These are phyloP conservation scores for Emergomyces africanus DNA, from an alignment of 2,329 filamentous ascomycete species.

Conservation along the genomic window DNA sequence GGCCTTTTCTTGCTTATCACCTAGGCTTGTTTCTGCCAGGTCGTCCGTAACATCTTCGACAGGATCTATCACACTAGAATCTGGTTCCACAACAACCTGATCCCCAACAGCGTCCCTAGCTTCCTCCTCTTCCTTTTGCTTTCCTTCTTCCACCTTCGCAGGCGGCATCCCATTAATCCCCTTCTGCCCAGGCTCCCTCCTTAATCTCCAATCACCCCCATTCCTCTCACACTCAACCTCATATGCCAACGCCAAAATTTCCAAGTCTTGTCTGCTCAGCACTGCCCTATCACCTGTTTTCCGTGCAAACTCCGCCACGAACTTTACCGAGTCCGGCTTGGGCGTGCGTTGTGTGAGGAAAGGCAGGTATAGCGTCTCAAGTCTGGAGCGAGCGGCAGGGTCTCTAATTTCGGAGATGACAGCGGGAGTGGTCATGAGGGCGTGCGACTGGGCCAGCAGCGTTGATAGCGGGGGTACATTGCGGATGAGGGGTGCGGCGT, in stretches of 20 bases:
- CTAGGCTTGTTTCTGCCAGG: slow-evolving; percentile 17
- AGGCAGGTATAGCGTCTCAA: slow-evolving; percentile 73
- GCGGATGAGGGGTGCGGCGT: slow-evolving; percentile 86
- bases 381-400: slow-evolving; percentile 61
- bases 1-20: slow-evolving; percentile 12
- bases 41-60: slow-evolving; percentile 20
- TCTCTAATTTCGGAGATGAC: slow-evolving; percentile 84
- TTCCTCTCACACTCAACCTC: slow-evolving; percentile 90
- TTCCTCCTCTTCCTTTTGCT: slow-evolving; percentile 12
- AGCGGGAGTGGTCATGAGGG: slow-evolving; percentile 69
- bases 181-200: slow-evolving; percentile 69
- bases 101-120: not conserved
- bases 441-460: slow-evolving; percentile 62
- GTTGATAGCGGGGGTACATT: slow-evolving; percentile 79
- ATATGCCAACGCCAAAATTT: slow-evolving; percentile 80
- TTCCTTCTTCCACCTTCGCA: slow-evolving; percentile 12
- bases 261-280: slow-evolving; percentile 76
- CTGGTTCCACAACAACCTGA: slow-evolving; percentile 15
- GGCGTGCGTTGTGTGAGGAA: slow-evolving; percentile 72
- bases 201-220: slow-evolving; percentile 74
- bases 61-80: slow-evolving; percentile 20
- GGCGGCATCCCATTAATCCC: slow-evolving; percentile 57
- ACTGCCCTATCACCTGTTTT: slow-evolving; percentile 83
- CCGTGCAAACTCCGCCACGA: slow-evolving; percentile 73
- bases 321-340: slow-evolving; percentile 59